phyloP scores from a whole-genome alignment of 164 flowering plant genomes.

The Vitis amurensis region DNA sequence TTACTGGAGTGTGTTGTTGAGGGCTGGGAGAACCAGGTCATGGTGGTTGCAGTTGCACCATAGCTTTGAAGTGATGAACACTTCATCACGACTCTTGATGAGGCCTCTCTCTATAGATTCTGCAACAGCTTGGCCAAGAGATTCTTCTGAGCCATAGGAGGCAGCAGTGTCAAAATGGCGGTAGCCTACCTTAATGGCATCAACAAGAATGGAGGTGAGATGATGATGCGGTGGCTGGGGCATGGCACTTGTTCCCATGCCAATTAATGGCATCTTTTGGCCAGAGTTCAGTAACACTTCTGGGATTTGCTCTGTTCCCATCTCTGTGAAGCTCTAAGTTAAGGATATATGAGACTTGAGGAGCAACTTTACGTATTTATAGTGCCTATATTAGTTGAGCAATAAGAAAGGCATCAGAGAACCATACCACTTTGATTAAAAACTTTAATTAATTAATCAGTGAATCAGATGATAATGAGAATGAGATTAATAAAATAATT shows the following conservation, averaged over 20 bases:
- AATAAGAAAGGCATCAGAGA: too few species aligned
- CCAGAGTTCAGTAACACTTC: constrained; percentile 10
- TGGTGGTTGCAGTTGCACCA: constrained; percentile 28
- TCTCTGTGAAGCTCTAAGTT: too few species aligned
- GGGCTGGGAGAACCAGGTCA: constrained; percentile 33
- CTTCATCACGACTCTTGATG: constrained; percentile 25
- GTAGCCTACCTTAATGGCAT: constrained; percentile 23
- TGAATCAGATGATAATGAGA: too few species aligned
- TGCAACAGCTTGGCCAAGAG: constrained; percentile 29
- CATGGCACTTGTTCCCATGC: constrained; percentile 24
- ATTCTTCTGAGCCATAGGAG: constrained; percentile 24
- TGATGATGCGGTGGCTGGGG: constrained; percentile 6
- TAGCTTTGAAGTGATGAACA: constrained; percentile 49
- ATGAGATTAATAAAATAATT: too few species aligned
- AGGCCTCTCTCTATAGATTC: constrained; percentile 30
- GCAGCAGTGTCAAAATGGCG: constrained; percentile 30
- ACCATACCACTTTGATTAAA: too few species aligned
- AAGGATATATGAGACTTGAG: too few species aligned
- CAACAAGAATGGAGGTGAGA: constrained; percentile 4
- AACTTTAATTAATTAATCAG: too few species aligned
- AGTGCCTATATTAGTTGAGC: too few species aligned
- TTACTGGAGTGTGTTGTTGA: constrained; percentile 30
- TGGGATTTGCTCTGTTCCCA: not conserved
- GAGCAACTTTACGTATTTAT: constrained; percentile 14
- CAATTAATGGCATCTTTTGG: constrained; percentile 19